A percentile compares a stretch with the other conserved stretches of the same genome.
Evolutionary conservation across 2,329 filamentous ascomycete genomes (phyloP).

Genomic region (Aotearoamyces nothofagi): DNA sequence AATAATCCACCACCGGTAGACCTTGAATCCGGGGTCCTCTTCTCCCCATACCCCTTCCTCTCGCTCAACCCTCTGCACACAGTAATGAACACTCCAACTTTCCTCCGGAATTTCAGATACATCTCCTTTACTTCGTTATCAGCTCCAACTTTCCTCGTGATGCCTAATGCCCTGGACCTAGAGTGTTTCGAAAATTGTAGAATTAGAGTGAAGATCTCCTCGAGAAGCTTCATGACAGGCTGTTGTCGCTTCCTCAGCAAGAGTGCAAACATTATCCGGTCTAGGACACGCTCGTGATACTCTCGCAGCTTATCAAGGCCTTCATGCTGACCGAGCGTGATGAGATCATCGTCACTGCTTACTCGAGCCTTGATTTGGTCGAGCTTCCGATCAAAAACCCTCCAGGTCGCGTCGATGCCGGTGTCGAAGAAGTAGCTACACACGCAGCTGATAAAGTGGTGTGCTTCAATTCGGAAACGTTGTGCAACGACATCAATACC

Average conservation of each 20-base stretch:
- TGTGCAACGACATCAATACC: constrained; percentile 10
- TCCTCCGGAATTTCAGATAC: constrained; percentile 53
- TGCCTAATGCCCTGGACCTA: constrained; percentile 24
- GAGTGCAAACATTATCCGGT: constrained; percentile 59
- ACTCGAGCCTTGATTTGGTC: constrained; percentile 45
- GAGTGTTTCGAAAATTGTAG: constrained; percentile 49
- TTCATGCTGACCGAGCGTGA: constrained; percentile 27
- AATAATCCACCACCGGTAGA: constrained; percentile 16
- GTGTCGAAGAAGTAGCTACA: constrained; percentile 68
- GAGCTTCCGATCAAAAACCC: constrained; percentile 50
- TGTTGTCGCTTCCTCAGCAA: constrained; percentile 62
- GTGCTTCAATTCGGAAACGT: constrained; percentile 60
- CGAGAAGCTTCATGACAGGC: constrained; percentile 55
- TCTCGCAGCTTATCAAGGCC: constrained; percentile 53
- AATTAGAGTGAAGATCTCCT: constrained; percentile 62
- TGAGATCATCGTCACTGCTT: constrained; percentile 22
- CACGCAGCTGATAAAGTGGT: constrained; percentile 62
- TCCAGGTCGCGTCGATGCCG: constrained; percentile 62
- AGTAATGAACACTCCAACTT: constrained; percentile 58
- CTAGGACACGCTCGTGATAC: constrained; percentile 57
- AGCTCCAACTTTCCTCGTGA: constrained; percentile 15
- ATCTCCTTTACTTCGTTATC: constrained; percentile 30
- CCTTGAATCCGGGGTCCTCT: constrained; percentile 13
- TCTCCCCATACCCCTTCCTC: constrained; percentile 31
- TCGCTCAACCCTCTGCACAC: constrained; percentile 55